A percentile compares a stretch with the other conserved stretches of the same genome.
Evolutionary conservation across 1,284 basidiomycete species (phyloP).

Genomic region (Leccinum laetum): DNA sequence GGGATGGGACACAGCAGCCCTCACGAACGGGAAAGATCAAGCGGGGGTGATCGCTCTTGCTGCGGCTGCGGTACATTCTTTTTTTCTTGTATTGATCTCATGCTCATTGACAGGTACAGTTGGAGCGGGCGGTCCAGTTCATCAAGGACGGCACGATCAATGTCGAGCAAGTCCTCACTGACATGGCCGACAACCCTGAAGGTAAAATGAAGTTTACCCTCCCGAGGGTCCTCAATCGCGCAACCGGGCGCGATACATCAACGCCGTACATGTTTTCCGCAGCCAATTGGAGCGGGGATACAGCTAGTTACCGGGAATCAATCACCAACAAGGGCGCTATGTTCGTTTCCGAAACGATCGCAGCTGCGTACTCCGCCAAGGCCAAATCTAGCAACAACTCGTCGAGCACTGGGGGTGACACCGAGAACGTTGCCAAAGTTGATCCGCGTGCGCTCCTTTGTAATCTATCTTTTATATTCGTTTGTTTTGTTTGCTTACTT

Average conservation of each 20-base stretch:
- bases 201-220: neutral
- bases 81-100: no score
- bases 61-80: neutral
- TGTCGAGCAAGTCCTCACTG: neutral
- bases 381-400: neutral
- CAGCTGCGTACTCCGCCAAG: neutral
- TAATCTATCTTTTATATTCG: neutral
- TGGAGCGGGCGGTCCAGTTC: neutral
- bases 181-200: neutral
- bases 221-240: neutral
- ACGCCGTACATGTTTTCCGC: neutral
- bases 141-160: neutral
- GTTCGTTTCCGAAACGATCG: neutral
- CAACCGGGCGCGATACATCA: neutral
- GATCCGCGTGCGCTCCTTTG: neutral
- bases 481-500: neutral
- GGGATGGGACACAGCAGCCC: neutral
- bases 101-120: neutral
- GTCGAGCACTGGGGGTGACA: neutral
- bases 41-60: neutral
- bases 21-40: neutral
- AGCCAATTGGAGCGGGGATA: neutral
- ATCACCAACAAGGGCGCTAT: neutral
- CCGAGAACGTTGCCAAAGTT: neutral
- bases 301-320: neutral